phyloP scores from a whole-genome alignment of 345 rosid genomes.

The Melaleuca alternifolia region DNA sequence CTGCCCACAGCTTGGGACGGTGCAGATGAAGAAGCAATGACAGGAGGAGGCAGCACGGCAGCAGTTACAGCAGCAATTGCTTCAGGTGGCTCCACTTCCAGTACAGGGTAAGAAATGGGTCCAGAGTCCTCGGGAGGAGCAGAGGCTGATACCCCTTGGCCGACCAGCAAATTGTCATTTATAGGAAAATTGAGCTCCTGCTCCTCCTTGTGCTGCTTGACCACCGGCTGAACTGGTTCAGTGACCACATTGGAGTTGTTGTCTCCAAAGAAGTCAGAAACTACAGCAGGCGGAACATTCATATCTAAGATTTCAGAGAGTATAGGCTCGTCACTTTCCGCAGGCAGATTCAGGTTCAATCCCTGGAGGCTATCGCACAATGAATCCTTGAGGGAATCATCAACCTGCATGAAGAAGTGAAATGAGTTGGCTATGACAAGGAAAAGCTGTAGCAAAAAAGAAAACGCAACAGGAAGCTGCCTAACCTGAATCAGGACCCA shows the following conservation, averaged over 20 bases:
- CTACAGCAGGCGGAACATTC: conserved; percentile 21
- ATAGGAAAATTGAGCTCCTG: conserved; percentile 26
- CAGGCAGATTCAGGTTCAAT: conserved; percentile 63
- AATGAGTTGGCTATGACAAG: neutral
- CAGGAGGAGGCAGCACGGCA: neutral
- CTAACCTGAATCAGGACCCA: conserved; percentile 85
- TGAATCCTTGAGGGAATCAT: conserved; percentile 29
- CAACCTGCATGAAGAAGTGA: conserved; percentile 35
- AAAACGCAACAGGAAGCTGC: neutral
- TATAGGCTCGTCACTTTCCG: conserved; percentile 18
- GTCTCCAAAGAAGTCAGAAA: conserved; percentile 9
- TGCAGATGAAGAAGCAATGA: neutral
- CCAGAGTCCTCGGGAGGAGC: neutral
- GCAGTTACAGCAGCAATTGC: neutral
- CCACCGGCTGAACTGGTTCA: conserved; percentile 6
- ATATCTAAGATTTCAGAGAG: conserved; percentile 13
- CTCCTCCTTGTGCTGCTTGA: conserved; percentile 17
- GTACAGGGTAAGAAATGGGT: conserved; percentile 21
- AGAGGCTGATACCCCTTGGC: conserved; percentile 8
- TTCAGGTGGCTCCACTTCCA: conserved; percentile 38
- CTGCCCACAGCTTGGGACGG: neutral
- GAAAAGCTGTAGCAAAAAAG: neutral
- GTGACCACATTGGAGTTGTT: neutral
- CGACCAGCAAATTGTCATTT: conserved; percentile 26
- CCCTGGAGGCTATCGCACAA: conserved; percentile 20